A percentile compares a stretch with the other conserved stretches of the same genome.
phyloP scores from a whole-genome alignment of 2,329 filamentous ascomycete species.

The Hypoxylon sp. region DNA sequence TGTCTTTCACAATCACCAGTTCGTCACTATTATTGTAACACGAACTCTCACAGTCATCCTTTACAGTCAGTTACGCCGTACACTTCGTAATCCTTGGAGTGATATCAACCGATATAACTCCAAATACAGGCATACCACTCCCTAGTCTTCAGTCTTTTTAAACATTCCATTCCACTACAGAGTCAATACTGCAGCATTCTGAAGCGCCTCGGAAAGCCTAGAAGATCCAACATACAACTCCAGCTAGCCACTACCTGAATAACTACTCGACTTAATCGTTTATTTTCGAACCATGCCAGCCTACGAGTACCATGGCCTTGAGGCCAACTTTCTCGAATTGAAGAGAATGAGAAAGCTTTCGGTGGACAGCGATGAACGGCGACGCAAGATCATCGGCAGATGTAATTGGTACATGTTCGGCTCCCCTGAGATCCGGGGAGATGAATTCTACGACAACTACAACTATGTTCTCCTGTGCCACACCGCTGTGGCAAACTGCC shows the following conservation, averaged over 20 bases:
- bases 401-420: constrained; percentile 43
- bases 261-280: background rate
- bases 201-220: background rate
- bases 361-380: constrained; percentile 2
- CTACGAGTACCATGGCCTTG: constrained; percentile 7
- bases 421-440: constrained; percentile 13
- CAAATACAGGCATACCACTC: background rate
- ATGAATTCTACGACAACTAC: background rate
- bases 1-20: background rate
- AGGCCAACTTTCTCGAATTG: constrained; percentile 20
- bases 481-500: background rate
- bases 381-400: constrained; percentile 20
- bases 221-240: background rate
- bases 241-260: background rate
- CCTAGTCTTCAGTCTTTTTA: background rate
- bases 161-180: background rate
- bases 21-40: background rate
- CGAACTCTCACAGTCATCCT: background rate
- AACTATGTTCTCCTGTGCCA: constrained; percentile 11
- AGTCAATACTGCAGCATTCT: background rate
- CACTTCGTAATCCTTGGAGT: background rate
- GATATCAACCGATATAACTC: background rate
- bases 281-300: background rate
- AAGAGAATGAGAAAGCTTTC: constrained; percentile 11
- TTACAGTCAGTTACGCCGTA: background rate